phyloP scores from a whole-genome alignment of 306 rosid genomes.

The Ormosia semicastrata region DNA sequence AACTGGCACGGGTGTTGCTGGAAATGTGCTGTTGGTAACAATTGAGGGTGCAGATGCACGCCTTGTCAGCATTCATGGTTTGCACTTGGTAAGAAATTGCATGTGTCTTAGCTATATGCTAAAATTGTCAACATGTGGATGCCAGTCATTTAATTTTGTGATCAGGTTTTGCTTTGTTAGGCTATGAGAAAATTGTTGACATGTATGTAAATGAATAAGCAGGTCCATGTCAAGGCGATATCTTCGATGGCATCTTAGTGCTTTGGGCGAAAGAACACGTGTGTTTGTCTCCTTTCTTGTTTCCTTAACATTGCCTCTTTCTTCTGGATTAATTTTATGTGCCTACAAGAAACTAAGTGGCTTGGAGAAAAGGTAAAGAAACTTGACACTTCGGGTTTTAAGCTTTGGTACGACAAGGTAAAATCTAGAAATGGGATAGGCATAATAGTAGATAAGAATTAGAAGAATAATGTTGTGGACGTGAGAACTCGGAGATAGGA shows the following conservation, averaged over 20 bases:
- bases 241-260: conserved; percentile 99
- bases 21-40: too few relatives aligned
- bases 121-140: conserved; percentile 46
- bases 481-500: too few relatives aligned
- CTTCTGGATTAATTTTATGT: too few relatives aligned
- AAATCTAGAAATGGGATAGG: too few relatives aligned
- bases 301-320: conserved; percentile 90
- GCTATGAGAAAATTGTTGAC: conserved; percentile 76
- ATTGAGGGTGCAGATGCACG: conserved; percentile 39
- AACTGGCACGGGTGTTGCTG: conserved; percentile 79
- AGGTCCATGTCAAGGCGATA: conserved; percentile 98
- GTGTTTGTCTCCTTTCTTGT: conserved; percentile 99
- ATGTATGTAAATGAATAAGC: conserved; percentile 95
- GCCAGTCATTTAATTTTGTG: conserved; percentile 49
- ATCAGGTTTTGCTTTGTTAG: conserved; percentile 76
- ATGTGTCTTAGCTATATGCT: conserved; percentile 39
- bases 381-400: too few relatives aligned
- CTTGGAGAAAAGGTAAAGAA: too few relatives aligned
- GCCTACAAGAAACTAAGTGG: too few relatives aligned
- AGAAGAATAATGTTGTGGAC: too few relatives aligned
- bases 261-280: conserved; percentile 98
- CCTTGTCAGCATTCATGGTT: conserved; percentile 89
- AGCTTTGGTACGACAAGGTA: too few relatives aligned
- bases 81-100: conserved; percentile 87
- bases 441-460: too few relatives aligned